Conservation (phyloP, 148 eudicot species). For the Bassia scoparia region DNA sequence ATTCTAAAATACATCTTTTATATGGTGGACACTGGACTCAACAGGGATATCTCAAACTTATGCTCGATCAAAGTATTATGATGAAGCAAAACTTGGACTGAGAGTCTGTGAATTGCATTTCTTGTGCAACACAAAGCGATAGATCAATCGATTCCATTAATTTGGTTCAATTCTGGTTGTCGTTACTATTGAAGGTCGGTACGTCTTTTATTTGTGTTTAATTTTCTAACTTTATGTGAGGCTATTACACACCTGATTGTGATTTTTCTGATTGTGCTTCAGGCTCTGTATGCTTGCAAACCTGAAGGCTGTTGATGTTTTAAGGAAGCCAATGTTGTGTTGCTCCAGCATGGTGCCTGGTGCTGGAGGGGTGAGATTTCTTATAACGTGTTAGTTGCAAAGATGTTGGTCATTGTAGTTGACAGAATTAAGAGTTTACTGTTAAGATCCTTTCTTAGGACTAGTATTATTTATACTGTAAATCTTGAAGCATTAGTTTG, state of each 20-base stretch:
- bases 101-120: conserved; percentile 92
- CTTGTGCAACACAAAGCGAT: conserved; percentile 95
- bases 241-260: conserved; percentile 2
- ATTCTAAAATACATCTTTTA: conserved; percentile 16
- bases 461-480: not conserved
- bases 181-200: conserved; percentile 87
- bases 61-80: conserved; percentile 92
- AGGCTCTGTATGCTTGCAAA: conserved; percentile 96
- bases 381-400: conserved; percentile 11
- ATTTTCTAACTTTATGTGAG: not conserved
- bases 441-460: not conserved
- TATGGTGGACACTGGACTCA: conserved; percentile 17
- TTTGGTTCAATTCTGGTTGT: conserved; percentile 92
- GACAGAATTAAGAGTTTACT: not conserved
- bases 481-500: not conserved
- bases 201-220: not conserved
- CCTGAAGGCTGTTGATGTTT: conserved; percentile 90
- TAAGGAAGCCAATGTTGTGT: conserved; percentile 84
- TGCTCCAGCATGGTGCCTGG: conserved; percentile 99
- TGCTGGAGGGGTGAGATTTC: conserved; percentile 79
- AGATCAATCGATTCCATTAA: conserved; percentile 82
- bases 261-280: conserved; percentile 10
- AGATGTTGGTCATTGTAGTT: not conserved
- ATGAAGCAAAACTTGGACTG: conserved; percentile 94
- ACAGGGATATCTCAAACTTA: conserved; percentile 97